phyloP scores from a whole-genome alignment of 225 moss, liverwort and hornwort species.

The Takakia lepidozioides region DNA sequence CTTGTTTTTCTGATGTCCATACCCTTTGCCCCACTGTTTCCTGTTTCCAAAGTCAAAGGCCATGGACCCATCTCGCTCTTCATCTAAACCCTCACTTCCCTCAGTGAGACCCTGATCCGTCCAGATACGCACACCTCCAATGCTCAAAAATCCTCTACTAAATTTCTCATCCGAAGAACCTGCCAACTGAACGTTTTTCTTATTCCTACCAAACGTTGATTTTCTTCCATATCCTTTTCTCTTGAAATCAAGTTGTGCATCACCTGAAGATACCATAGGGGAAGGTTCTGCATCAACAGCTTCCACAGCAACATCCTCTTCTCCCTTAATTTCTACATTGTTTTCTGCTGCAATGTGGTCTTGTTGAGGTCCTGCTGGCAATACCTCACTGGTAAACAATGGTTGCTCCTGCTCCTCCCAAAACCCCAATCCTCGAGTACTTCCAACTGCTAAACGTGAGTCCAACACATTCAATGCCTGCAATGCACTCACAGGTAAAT shows the following conservation, averaged over 20 bases:
- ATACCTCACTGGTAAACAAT: constrained; percentile 16
- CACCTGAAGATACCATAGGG: not conserved
- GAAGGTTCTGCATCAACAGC: constrained; percentile 31
- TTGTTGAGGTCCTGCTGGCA: constrained; percentile 17
- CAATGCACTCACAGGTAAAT: constrained; percentile 4
- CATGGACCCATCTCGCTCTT: constrained; percentile 19
- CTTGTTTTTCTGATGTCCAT: constrained; percentile 14
- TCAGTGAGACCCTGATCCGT: constrained; percentile 35
- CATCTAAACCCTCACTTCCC: constrained; percentile 38
- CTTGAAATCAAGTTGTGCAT: constrained; percentile 6
- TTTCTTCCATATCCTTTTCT: constrained; percentile 9
- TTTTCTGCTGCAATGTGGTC: constrained; percentile 24
- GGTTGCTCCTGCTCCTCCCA: constrained; percentile 28
- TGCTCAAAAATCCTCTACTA: constrained; percentile 54
- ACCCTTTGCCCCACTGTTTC: constrained; percentile 20
- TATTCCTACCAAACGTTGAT: constrained; percentile 13
- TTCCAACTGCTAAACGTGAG: constrained; percentile 23
- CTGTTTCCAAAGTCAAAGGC: constrained; percentile 25
- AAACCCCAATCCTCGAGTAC: constrained; percentile 60
- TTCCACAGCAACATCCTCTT: constrained; percentile 21
- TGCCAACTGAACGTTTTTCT: constrained; percentile 19
- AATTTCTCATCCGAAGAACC: constrained; percentile 6
- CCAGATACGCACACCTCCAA: constrained; percentile 71
- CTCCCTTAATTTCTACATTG: constrained; percentile 11
- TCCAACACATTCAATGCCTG: constrained; percentile 27